phyloP scores from a whole-genome alignment of 139 green algal species.

The Chlorella sp. region DNA sequence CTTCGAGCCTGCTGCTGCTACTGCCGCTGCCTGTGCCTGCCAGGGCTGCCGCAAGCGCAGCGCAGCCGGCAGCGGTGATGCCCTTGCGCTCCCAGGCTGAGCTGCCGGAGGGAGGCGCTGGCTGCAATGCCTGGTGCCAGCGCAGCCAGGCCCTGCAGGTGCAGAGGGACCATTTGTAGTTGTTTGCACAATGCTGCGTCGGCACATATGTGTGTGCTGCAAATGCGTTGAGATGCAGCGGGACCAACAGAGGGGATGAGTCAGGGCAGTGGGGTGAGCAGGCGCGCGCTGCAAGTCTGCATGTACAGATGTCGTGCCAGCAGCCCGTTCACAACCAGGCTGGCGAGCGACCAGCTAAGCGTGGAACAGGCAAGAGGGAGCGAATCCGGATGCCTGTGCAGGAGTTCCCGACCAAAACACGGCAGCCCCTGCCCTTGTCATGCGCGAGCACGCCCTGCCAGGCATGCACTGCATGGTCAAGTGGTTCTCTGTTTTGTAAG shows the following conservation, averaged over 20 bases:
- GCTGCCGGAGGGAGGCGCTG: background rate
- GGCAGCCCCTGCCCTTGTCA: background rate
- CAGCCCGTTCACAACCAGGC: background rate
- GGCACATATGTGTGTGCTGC: too few relatives aligned
- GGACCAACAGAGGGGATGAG: too few relatives aligned
- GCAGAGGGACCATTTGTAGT: too few relatives aligned
- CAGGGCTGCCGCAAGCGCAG: background rate
- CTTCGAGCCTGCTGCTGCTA: background rate
- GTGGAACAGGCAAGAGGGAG: background rate
- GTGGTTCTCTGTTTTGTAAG: too few relatives aligned
- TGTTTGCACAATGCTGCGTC: too few relatives aligned
- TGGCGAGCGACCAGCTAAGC: background rate
- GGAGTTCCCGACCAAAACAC: too few relatives aligned
- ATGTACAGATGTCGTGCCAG: too few relatives aligned
- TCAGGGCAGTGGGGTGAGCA: background rate
- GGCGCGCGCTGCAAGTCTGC: background rate
- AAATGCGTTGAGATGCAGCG: too few relatives aligned
- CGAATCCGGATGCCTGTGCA: too few relatives aligned
- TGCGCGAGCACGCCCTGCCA: too few relatives aligned
- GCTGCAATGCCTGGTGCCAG: conserved; percentile 25
- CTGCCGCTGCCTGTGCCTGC: background rate
- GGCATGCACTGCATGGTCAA: too few relatives aligned
- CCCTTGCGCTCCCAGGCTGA: conserved; percentile 42
- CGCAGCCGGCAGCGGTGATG: conserved; percentile 14
- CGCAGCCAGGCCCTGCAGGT: conserved; percentile 31